phyloP scores from a whole-genome alignment of 176 grass and related monocot genomes.

The Tillandsia fasciculata region DNA sequence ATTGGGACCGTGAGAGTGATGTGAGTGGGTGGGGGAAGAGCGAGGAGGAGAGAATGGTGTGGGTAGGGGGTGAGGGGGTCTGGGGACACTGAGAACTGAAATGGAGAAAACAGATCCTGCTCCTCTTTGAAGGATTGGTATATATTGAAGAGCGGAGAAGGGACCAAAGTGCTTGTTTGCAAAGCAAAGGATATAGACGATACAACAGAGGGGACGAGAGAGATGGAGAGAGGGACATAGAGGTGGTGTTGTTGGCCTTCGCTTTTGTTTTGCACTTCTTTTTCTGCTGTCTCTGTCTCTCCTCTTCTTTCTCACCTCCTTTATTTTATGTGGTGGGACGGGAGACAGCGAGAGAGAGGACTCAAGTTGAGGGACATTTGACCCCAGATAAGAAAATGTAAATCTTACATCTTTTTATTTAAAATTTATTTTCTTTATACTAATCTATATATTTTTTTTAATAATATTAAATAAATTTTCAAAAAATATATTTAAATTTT shows the following conservation, averaged over 20 bases:
- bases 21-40: background rate
- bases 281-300: too few relatives aligned
- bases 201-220: background rate
- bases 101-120: conserved; percentile 6
- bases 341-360: background rate
- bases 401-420: too few relatives aligned
- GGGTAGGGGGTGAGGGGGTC: too few relatives aligned
- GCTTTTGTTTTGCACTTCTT: too few relatives aligned
- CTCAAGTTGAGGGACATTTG: conserved; percentile 15
- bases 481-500: too few relatives aligned
- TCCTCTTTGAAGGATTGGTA: background rate
- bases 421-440: too few relatives aligned
- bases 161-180: conserved; percentile 31
- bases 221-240: conserved; percentile 10
- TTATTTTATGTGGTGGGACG: too few relatives aligned
- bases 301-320: too few relatives aligned
- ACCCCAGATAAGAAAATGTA: background rate
- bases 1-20: conserved; percentile 25
- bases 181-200: conserved; percentile 49
- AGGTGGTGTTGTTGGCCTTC: conserved; percentile 1
- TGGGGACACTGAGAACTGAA: conserved; percentile 2
- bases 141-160: background rate
- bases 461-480: too few relatives aligned
- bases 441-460: too few relatives aligned
- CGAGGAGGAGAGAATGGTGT: background rate